phyloP scores from a whole-genome alignment of 768 basidiomycete genomes.

The Podaxis sp. region DNA sequence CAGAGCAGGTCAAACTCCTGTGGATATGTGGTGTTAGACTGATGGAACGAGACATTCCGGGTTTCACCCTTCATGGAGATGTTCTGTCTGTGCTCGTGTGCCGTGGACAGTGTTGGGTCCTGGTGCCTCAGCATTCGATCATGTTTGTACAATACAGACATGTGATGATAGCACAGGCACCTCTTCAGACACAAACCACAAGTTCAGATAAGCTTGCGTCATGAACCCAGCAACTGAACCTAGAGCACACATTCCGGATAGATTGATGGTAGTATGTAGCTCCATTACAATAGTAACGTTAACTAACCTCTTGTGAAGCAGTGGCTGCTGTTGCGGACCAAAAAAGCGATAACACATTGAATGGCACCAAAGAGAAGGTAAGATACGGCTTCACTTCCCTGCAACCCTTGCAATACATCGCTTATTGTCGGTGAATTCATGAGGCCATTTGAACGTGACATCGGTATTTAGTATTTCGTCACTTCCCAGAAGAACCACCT shows the following conservation, averaged over 20 bases:
- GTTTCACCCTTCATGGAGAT: neutral
- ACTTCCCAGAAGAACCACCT: neutral
- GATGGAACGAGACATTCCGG: neutral
- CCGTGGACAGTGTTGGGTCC: neutral
- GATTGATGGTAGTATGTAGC: neutral
- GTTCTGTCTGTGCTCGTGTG: neutral
- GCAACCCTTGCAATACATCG: neutral
- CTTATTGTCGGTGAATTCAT: constrained; percentile 7
- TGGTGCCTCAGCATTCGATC: neutral
- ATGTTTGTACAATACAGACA: neutral
- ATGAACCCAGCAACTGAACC: neutral
- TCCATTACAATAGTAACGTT: no score
- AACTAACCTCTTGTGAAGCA: neutral
- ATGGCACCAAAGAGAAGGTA: neutral
- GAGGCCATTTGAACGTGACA: neutral
- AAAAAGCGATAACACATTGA: neutral
- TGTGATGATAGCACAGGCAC: neutral
- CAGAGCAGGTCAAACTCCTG: neutral
- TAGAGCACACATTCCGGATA: neutral
- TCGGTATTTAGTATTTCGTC: constrained; percentile 7
- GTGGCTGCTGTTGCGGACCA: neutral
- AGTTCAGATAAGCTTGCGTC: no score
- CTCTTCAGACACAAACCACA: neutral
- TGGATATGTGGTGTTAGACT: neutral
- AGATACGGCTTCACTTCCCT: neutral